These are phyloP conservation scores for Phlyctochytrium arcticum DNA, from an alignment of 192 early-diverging fungal genomes.

Conservation along the genomic window DNA sequence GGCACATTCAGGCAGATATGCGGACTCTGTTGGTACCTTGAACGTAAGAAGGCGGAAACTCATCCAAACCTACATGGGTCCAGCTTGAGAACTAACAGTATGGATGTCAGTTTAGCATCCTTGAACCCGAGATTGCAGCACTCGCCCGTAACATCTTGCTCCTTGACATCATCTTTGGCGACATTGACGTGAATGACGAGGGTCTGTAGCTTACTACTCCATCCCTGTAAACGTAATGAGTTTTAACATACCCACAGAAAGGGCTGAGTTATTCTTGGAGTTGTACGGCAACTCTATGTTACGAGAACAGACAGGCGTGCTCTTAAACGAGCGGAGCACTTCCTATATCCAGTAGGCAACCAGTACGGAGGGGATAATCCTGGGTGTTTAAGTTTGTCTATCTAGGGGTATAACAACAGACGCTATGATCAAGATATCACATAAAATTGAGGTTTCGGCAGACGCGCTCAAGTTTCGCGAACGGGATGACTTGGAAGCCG, in stretches of 20 bases:
- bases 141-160: conserved; percentile 47
- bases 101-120: conserved; percentile 43
- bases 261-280: conserved; percentile 47
- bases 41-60: not conserved
- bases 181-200: conserved; percentile 22
- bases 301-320: conserved; percentile 30
- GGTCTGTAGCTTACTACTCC: too few relatives aligned
- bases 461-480: conserved; percentile 51
- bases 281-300: conserved; percentile 49
- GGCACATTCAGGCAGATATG: conserved; percentile 7
- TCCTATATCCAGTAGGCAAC: conserved; percentile 12
- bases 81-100: not conserved
- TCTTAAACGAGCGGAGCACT: conserved; percentile 6
- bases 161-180: conserved; percentile 33
- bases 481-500: conserved; percentile 52
- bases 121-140: conserved; percentile 44
- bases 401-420: too few relatives aligned
- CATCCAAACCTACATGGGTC: not conserved
- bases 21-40: not conserved
- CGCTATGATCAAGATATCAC: too few relatives aligned
- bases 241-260: conserved; percentile 25
- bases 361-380: too few relatives aligned
- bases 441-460: too few relatives aligned
- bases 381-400: too few relatives aligned
- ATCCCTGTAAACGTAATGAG: too few relatives aligned